Evolutionary conservation across 306 rosid genomes (phyloP).

Genomic region (Glycyrrhiza uralensis): DNA sequence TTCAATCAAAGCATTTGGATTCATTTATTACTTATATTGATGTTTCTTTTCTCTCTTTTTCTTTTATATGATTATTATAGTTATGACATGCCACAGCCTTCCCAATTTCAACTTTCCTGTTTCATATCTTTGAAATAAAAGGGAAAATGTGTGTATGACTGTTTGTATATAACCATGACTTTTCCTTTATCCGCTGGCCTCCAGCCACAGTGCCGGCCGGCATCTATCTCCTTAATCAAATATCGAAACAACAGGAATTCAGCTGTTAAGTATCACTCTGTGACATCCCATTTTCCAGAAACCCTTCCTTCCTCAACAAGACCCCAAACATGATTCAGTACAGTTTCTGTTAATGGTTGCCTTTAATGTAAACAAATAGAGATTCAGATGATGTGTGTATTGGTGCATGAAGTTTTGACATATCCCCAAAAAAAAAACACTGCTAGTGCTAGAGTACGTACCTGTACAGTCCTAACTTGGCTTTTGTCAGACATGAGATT

Average conservation of each 20-base stretch:
- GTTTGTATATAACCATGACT: not conserved
- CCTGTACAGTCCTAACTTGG: not conserved
- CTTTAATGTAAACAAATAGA: not conserved
- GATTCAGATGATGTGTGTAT: not conserved
- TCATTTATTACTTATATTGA: not conserved
- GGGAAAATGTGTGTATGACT: not conserved
- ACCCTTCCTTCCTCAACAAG: not conserved
- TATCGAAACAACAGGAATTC: not conserved
- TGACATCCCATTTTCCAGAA: not conserved
- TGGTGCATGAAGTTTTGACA: not conserved
- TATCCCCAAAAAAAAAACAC: not conserved
- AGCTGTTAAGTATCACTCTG: not conserved
- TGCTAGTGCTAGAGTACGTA: not conserved
- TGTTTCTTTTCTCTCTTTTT: not conserved
- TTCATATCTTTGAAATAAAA: conserved; percentile 13
- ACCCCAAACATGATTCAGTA: not conserved
- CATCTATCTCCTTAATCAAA: not conserved
- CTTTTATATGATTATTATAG: not conserved
- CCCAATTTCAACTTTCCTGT: conserved; percentile 10
- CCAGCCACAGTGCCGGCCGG: not conserved
- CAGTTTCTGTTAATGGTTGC: not conserved
- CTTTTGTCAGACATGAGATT: not conserved
- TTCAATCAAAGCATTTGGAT: conserved; percentile 1
- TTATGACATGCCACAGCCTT: conserved; percentile 3
- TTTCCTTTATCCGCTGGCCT: not conserved